These are phyloP conservation scores for Trametes cinnabarina DNA, from an alignment of 768 basidiomycete species.

Conservation along the genomic window DNA sequence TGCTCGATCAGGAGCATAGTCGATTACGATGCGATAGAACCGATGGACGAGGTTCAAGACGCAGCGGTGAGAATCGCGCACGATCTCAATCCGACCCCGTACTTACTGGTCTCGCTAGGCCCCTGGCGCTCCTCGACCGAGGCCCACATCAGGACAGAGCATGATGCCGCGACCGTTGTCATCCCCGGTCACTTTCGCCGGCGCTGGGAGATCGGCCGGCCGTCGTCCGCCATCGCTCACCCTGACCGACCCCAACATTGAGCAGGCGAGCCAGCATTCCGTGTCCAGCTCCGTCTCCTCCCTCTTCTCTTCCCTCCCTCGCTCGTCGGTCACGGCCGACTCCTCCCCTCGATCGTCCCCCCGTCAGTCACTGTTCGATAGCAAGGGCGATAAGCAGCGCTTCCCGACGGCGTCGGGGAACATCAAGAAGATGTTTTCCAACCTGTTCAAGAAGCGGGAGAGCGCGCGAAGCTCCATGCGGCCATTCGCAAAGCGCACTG, in stretches of 20 bases:
- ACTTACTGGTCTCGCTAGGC: not conserved
- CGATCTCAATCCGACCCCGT: not conserved
- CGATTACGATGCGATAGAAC: conserved; percentile 10
- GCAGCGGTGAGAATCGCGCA: not conserved
- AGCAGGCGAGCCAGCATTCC: conserved; percentile 11
- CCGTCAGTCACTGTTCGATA: conserved; percentile 1
- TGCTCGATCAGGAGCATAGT: conserved; percentile 20
- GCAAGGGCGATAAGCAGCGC: conserved; percentile 7
- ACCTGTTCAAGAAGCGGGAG: conserved; percentile 18
- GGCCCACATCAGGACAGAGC: conserved; percentile 11
- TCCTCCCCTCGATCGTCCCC: conserved; percentile 12
- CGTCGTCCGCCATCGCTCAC: conserved; percentile 15
- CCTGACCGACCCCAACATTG: conserved; percentile 1
- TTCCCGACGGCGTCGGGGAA: conserved; percentile 14
- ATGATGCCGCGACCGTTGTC: conserved; percentile 13
- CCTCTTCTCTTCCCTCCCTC: conserved; percentile 17
- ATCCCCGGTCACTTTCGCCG: conserved; percentile 6
- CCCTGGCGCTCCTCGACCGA: not conserved
- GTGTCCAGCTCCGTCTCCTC: conserved; percentile 13
- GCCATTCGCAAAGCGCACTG: conserved; percentile 5
- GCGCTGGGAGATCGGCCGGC: not conserved
- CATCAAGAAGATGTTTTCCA: conserved; percentile 19
- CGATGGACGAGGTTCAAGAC: not conserved
- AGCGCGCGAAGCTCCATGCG: conserved; percentile 1
- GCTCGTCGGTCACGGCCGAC: conserved; percentile 11